Percentiles rank a stretch among this genome's conserved stretches.
phyloP scores from a whole-genome alignment of 2,329 filamentous ascomycete species.

The Paraconiothyrium brasiliense region DNA sequence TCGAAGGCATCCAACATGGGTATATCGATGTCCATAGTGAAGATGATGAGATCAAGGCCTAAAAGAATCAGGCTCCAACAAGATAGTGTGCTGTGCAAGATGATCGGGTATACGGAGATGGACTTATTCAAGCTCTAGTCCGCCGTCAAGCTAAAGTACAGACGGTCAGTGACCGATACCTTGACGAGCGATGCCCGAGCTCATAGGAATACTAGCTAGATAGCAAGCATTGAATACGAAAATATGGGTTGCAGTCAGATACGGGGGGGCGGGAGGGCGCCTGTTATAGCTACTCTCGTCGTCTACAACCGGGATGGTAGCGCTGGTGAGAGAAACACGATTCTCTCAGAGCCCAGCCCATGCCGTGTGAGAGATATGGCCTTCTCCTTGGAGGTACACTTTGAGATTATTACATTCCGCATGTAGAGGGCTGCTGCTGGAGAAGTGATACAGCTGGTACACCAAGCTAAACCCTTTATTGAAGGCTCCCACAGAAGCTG shows the following conservation, averaged over 20 bases:
- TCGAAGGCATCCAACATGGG: background rate
- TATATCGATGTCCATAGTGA: slow-evolving; percentile 1
- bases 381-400: too few relatives aligned
- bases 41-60: too few relatives aligned
- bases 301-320: background rate
- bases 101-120: background rate
- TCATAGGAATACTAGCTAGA: background rate
- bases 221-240: background rate
- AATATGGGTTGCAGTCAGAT: background rate
- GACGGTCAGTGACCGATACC: background rate
- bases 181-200: background rate
- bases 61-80: background rate
- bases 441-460: too few relatives aligned
- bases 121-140: background rate
- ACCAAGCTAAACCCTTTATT: too few relatives aligned
- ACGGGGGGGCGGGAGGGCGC: background rate
- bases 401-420: too few relatives aligned
- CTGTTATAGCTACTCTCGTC: background rate
- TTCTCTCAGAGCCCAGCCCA: too few relatives aligned
- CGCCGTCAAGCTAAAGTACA: background rate
- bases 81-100: background rate
- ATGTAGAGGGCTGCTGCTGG: too few relatives aligned
- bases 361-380: too few relatives aligned
- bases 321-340: too few relatives aligned
- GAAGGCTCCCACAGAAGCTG: too few relatives aligned